phyloP scores from a whole-genome alignment of 208 protist genomes.

The Angomonas deanei region DNA sequence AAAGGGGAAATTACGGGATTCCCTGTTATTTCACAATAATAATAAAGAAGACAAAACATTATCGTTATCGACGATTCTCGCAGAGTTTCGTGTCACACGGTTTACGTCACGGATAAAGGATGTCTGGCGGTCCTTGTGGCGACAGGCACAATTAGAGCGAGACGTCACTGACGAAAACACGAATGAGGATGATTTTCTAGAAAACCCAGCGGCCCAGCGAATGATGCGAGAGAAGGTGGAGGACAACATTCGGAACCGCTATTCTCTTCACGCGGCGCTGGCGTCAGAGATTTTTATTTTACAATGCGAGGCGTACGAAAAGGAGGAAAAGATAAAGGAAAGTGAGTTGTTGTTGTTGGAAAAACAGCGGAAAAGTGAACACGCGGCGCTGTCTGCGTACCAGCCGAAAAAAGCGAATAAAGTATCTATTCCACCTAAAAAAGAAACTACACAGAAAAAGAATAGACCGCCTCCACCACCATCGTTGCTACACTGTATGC shows the following conservation, averaged over 20 bases:
- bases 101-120: constrained; percentile 20
- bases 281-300: constrained; percentile 50
- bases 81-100: constrained; percentile 25
- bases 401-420: too few species aligned
- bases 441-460: too few species aligned
- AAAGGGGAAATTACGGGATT: not conserved
- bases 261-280: constrained; percentile 62
- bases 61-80: too few species aligned
- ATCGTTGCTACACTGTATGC: not conserved
- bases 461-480: not conserved
- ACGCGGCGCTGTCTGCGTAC: not conserved
- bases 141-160: constrained; percentile 16
- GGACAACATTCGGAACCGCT: constrained; percentile 48
- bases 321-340: not conserved
- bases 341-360: too few species aligned
- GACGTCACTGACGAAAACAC: not conserved
- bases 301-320: constrained; percentile 15
- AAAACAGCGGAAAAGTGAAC: too few species aligned
- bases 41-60: too few species aligned
- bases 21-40: not conserved
- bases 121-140: constrained; percentile 16
- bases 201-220: constrained; percentile 25
- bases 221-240: constrained; percentile 29
- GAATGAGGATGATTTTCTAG: constrained; percentile 13
- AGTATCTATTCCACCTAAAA: too few species aligned